Base-by-base conservation (phyloP, 2,329 filamentous ascomycete genomes). In the Xylaria sp. region DNA sequence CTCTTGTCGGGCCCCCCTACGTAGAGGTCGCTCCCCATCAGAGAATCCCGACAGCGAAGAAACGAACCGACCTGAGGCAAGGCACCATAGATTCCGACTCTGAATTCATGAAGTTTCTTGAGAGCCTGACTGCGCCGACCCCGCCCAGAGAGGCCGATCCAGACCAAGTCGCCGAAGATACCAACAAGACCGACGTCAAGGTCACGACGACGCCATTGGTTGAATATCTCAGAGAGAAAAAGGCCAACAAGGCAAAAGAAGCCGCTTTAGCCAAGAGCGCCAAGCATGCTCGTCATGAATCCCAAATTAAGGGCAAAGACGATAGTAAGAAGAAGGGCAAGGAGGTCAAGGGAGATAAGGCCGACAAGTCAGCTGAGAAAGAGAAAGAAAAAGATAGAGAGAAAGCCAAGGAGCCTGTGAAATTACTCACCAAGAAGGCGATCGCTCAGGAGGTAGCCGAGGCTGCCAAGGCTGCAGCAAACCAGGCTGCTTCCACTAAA, bases 11-110 rank as follows among this genome's bases (percentile, higher is more conserved):
- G 0, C 92, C 92, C 1, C 94, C 96, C 0, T 86, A 87, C 5
- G 83, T 97, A 57, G 94, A 97, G 76, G 93, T 93, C 75, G 89
- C 94, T 20, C 88, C 91, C 0, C 97, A 94, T 81, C 93, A 93
- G 72, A 94, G 94, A 75, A 87, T 93, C 1, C 93, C 95, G 1
- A 88, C 88, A 67, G 87, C 85, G 41, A 93, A 93, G 78, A 88
- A 88, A 58, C 90, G 93, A 39, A 88, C 89, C 62, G 96, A 99
- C 82, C 89, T 90, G 61, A 90, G 94, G 15, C 93, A 97, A 78
- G 96, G 95, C 61, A 97, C 94, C 3, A 98, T 99, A 72, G 96
- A 99, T 75, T 94, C 97, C 78, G 96, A 99, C 76, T 90, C 93
- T 0, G 96, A 98, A 74, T 99, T 97, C 75, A 97, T 97, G 83